A percentile compares a stretch with the other conserved stretches of the same genome.
These are phyloP conservation scores for Alternaria postmessia DNA, from an alignment of 2,329 filamentous ascomycete species.

Conservation along the genomic window DNA sequence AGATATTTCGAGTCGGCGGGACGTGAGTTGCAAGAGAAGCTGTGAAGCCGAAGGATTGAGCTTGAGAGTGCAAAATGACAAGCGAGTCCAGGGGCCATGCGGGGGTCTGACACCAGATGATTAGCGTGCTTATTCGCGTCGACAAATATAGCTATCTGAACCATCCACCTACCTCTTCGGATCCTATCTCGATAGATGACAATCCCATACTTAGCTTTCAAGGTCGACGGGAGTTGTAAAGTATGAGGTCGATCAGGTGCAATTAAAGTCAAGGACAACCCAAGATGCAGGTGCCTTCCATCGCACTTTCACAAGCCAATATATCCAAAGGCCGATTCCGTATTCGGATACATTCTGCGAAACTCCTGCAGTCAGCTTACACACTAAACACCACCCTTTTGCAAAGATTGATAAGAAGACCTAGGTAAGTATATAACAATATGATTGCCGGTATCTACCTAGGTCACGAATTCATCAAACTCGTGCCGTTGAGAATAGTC, in stretches of 20 bases:
- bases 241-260: neutral
- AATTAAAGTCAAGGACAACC: neutral
- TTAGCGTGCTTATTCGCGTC: neutral
- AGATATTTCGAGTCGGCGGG: too few relatives aligned
- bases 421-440: neutral
- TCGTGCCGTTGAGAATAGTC: neutral
- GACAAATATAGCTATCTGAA: neutral
- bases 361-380: neutral
- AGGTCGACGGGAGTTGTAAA: neutral
- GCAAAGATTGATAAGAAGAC: neutral
- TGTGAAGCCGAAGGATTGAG: neutral
- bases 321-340: neutral
- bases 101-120: neutral
- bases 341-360: neutral
- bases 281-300: neutral
- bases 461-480: neutral
- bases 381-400: neutral
- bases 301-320: neutral
- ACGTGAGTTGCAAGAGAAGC: too few relatives aligned
- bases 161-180: neutral
- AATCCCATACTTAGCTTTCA: neutral
- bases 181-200: neutral
- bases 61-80: neutral
- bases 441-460: neutral
- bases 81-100: neutral